Evolutionary conservation across 805 yeast species (phyloP), one percentile per base, ranked within the genome.

Genomic region (Saccharomyces mikatae): DNA sequence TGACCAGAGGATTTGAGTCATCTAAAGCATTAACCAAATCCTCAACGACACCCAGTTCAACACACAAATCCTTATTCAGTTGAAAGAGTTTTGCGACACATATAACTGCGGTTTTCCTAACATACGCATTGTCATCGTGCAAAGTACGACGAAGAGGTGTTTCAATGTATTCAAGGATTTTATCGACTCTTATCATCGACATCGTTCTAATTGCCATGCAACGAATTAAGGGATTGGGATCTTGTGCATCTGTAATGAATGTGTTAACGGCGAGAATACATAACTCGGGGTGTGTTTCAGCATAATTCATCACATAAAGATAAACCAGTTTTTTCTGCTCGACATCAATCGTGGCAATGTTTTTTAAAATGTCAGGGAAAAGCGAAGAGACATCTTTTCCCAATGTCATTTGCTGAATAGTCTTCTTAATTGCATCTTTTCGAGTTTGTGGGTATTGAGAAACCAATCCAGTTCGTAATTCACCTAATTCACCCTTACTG

Each of bases 171-270:
- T 92, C 98, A 47, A 90, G 88, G 83, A 94, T 91, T 70, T 87
- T 91, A 66, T 88, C 96, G 21, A 94, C 98, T 48, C 98, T 77
- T 51, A 94, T 90, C 74, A 97, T 92, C 0, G 99, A 98, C 99
- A 94, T 94, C 11, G 99, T 94, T 66, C 99, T 81, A 56, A 94
- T 91, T 0, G 99, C 98, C 72, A 94, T 80, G 0, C 98, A 96
- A 53, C 98, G 79, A 27, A 94, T 91, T 62, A 95, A 78, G 1
- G 99, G 99, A 66, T 94, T 94, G 50, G 97, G 96, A 69, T 94
- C 98, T 67, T 89, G 96, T 1, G 96, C 83, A 72, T 94, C 99
- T 58, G 80, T 81, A 27, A 94, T 96, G 77, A 94, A 94, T 1
- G 99, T 94, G 72, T 94, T 94, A 51, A 94, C 98, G 1, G 97